Conservation (phyloP, 1,139 yeast genomes). For the Pichiaceae sp. region DNA sequence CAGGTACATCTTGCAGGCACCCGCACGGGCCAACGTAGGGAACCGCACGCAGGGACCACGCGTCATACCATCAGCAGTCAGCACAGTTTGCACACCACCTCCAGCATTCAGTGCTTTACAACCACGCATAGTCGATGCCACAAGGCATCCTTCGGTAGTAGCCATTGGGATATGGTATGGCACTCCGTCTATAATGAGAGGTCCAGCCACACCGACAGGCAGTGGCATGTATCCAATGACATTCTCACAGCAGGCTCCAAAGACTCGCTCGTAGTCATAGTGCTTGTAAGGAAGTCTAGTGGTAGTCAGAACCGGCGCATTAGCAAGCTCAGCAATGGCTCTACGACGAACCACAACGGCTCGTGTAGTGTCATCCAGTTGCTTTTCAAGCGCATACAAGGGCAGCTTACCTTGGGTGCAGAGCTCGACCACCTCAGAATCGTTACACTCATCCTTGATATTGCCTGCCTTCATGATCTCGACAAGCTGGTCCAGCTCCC, state of each 20-base stretch:
- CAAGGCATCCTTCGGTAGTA: conserved; percentile 97
- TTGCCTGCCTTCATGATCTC: conserved; percentile 64
- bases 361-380: conserved; percentile 75
- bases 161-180: conserved; percentile 96
- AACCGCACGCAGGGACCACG: conserved; percentile 97
- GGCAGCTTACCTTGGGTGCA: conserved; percentile 78
- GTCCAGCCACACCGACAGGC: conserved; percentile 98
- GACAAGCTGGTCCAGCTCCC: conserved; percentile 56
- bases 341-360: conserved; percentile 92
- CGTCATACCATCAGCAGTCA: conserved; percentile 97
- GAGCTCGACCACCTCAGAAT: conserved; percentile 67
- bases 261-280: conserved; percentile 91
- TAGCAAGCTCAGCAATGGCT: conserved; percentile 76
- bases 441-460: conserved; percentile 45
- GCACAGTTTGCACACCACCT: conserved; percentile 88
- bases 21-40: conserved; percentile 76
- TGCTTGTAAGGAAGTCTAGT: conserved; percentile 67
- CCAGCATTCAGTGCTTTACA: conserved; percentile 97
- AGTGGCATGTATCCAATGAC: conserved; percentile 94
- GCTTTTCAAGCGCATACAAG: conserved; percentile 87
- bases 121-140: conserved; percentile 98
- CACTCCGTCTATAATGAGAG: conserved; percentile 79
- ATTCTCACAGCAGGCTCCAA: conserved; percentile 98
- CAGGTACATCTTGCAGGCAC: conserved; percentile 91
- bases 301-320: conserved; percentile 71